A percentile compares a stretch with the other conserved stretches of the same genome.
phyloP scores from a whole-genome alignment of 306 rosid species.

The Lathyrus aphaca region DNA sequence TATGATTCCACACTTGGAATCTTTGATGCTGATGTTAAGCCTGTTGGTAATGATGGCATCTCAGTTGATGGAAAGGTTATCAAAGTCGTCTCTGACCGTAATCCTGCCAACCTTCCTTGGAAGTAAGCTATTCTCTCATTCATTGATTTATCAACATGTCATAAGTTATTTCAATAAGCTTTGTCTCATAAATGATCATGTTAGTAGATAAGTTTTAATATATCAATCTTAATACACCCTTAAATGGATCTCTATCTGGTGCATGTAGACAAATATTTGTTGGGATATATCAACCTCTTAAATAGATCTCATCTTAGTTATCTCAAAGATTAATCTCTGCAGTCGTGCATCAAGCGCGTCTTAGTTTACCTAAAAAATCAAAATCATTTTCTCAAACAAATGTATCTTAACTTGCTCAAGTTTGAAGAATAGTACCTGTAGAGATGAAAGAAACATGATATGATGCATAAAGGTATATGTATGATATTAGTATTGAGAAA shows the following conservation, averaged over 20 bases:
- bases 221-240: neutral
- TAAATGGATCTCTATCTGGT: neutral
- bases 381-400: neutral
- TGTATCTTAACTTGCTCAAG: neutral
- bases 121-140: constrained; percentile 53
- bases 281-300: neutral
- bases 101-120: constrained; percentile 90
- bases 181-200: neutral
- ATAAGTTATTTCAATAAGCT: neutral
- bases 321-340: neutral
- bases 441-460: neutral
- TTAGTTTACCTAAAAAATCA: neutral
- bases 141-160: neutral
- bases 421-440: too few relatives aligned
- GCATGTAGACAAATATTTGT: neutral
- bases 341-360: neutral
- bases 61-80: constrained; percentile 91
- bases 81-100: constrained; percentile 82
- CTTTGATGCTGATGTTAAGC: constrained; percentile 93
- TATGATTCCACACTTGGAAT: constrained; percentile 96
- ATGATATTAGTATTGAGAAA: neutral
- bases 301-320: neutral
- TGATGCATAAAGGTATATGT: constrained; percentile 12
- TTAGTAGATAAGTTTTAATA: neutral
- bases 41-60: constrained; percentile 63